These are phyloP conservation scores for Alnus glutinosa DNA, from an alignment of 306 rosid genomes.

Conservation along the genomic window DNA sequence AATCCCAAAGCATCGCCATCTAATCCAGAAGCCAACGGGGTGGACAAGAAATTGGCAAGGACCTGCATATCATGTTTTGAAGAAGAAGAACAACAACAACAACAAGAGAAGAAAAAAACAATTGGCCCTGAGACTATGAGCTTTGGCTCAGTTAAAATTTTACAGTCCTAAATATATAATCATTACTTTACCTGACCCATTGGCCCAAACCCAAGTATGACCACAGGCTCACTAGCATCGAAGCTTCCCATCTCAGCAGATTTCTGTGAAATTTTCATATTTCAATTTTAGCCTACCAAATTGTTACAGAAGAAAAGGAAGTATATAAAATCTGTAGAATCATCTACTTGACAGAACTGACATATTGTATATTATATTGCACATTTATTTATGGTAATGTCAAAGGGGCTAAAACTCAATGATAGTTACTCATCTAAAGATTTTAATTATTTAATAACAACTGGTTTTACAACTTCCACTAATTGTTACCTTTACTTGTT, in stretches of 20 bases:
- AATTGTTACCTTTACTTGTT: neutral
- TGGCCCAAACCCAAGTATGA: conserved; percentile 96
- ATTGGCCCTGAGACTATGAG: conserved; percentile 27
- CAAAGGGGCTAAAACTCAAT: neutral
- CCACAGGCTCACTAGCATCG: conserved; percentile 76
- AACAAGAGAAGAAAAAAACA: conserved; percentile 8
- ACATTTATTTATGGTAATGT: neutral
- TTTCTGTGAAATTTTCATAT: conserved; percentile 49
- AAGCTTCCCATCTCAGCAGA: conserved; percentile 56
- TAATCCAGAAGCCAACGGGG: conserved; percentile 73
- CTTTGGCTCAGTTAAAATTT: conserved; percentile 15
- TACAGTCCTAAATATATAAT: conserved; percentile 25
- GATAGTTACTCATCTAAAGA: neutral
- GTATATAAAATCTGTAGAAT: neutral
- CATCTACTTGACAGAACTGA: neutral
- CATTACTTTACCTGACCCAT: conserved; percentile 82
- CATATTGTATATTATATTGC: neutral
- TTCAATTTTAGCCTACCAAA: conserved; percentile 26
- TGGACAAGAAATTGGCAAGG: conserved; percentile 86
- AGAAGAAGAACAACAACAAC: neutral
- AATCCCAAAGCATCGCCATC: conserved; percentile 60
- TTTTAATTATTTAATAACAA: neutral
- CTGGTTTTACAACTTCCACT: conserved; percentile 5
- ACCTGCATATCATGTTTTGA: conserved; percentile 46
- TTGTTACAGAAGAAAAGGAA: conserved; percentile 11